Percentiles rank a stretch among this genome's conserved stretches.
Evolutionary conservation across 805 yeast species (phyloP).

Genomic region (Pichia heedii): DNA sequence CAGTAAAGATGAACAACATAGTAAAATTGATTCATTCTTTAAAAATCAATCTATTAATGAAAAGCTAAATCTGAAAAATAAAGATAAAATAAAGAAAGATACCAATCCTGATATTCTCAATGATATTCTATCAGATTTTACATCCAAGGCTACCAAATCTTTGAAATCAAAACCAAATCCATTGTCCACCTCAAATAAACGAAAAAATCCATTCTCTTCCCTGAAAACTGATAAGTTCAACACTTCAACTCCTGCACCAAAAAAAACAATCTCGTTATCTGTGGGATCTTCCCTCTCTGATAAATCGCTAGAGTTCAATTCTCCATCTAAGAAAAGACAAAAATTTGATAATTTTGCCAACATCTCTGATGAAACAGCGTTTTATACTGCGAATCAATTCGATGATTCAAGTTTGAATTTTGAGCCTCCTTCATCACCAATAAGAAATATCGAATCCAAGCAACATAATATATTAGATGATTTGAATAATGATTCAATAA

Average conservation of each 20-base stretch:
- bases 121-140: conserved; percentile 57
- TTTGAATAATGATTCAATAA: conserved; percentile 7
- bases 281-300: conserved; percentile 16
- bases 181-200: conserved; percentile 11
- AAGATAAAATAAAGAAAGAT: conserved; percentile 19
- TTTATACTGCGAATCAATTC: conserved; percentile 5
- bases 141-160: conserved; percentile 18
- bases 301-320: conserved; percentile 16
- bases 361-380: neutral
- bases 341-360: conserved; percentile 14
- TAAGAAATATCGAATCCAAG: conserved; percentile 6
- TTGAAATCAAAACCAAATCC: conserved; percentile 15
- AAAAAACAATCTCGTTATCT: conserved; percentile 28
- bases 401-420: conserved; percentile 13
- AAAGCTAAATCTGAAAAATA: conserved; percentile 11
- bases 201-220: conserved; percentile 23
- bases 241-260: conserved; percentile 8
- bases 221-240: conserved; percentile 15
- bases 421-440: conserved; percentile 28
- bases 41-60: conserved; percentile 21
- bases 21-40: conserved; percentile 30
- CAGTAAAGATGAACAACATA: conserved; percentile 12
- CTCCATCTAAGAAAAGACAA: conserved; percentile 16
- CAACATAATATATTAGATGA: conserved; percentile 7
- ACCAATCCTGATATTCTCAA: conserved; percentile 45